Evolutionary conservation across 257 asterid species (phyloP), one percentile per base, ranked within the genome.

Genomic region (Primulina huaijiensis): DNA sequence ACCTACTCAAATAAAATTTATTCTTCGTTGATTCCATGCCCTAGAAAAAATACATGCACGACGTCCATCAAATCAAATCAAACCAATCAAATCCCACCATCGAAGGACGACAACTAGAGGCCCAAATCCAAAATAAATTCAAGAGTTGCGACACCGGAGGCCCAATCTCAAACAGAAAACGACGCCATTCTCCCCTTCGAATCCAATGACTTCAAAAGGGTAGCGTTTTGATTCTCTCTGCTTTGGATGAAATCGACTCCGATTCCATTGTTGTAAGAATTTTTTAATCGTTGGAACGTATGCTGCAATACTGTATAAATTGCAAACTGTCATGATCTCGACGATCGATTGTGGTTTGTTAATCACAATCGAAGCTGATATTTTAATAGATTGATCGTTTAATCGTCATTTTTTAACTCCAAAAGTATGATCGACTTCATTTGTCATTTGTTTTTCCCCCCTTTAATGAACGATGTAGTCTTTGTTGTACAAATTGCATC

Each of bases 211-310:
- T 25, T 27, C 25, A 40, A 40, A 23, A 43, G 31, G 1, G 4
- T 2, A 10, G 14, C 19, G 12, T 64, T 20, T 64, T 2, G 31
- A 71, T 6, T 66, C 67, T 43, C 37, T 37, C 60, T 30, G n/a
- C 33, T 12, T 29, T 19, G 40, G 25, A 66, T 55, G 75, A 67
- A 74, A 71, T 21, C 68, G 16, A 57, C 57, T 79, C 59, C n/a
- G 73, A 70, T 65, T 60, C 40, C 60, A 65, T 68, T 67, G 69
- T 64, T 72, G 75, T 70, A 71, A 62, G 77, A 71, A 68, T 69
- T 31, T 38, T 71, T 57, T 65, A 2, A 2, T 43, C 2, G 7
- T 50, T 5, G 20, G 20, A 50, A 50, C 16, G 20, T 16, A 14
- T 50, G 56, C 7, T 50, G 2, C 5, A 3, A 50, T 14, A 16